phyloP scores from a whole-genome alignment of 1,139 yeast species.

The Kodamaea arcana region DNA sequence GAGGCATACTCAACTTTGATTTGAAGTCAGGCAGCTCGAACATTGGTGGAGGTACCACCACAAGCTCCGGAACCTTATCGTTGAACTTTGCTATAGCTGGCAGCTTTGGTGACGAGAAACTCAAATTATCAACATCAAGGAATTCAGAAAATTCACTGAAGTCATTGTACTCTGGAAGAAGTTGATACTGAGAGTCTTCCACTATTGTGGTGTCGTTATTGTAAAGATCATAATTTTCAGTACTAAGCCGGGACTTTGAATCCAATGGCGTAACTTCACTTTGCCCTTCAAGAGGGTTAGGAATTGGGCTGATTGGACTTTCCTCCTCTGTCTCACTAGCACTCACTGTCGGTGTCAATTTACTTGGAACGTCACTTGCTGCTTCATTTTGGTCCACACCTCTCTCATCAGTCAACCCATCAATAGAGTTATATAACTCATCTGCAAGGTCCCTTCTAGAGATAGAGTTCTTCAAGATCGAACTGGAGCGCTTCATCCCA shows the following conservation, averaged over 20 bases:
- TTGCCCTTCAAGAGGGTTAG: not conserved
- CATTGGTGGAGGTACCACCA: conserved; percentile 1
- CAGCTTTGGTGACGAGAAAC: conserved; percentile 21
- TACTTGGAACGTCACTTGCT: not conserved
- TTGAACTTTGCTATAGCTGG: not conserved
- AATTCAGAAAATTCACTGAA: conserved; percentile 61
- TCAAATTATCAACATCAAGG: conserved; percentile 53
- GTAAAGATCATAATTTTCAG: conserved; percentile 4
- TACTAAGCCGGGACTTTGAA: not conserved
- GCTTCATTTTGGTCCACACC: conserved; percentile 9
- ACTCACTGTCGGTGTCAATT: not conserved
- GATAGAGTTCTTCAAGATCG: conserved; percentile 45
- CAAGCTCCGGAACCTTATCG: not conserved
- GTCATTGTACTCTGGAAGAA: not conserved
- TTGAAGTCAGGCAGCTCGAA: not conserved
- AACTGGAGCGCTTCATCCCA: conserved; percentile 41
- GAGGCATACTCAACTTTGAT: not conserved
- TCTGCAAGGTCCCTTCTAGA: conserved; percentile 13
- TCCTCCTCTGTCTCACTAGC: not conserved
- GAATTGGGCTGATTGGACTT: not conserved
- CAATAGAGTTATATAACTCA: conserved; percentile 7
- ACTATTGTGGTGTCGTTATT: conserved; percentile 4
- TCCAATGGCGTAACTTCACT: not conserved
- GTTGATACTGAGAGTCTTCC: not conserved
- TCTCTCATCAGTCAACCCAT: not conserved